phyloP scores from a whole-genome alignment of 305 asterid species.

The Stenogyne calaminthoides region DNA sequence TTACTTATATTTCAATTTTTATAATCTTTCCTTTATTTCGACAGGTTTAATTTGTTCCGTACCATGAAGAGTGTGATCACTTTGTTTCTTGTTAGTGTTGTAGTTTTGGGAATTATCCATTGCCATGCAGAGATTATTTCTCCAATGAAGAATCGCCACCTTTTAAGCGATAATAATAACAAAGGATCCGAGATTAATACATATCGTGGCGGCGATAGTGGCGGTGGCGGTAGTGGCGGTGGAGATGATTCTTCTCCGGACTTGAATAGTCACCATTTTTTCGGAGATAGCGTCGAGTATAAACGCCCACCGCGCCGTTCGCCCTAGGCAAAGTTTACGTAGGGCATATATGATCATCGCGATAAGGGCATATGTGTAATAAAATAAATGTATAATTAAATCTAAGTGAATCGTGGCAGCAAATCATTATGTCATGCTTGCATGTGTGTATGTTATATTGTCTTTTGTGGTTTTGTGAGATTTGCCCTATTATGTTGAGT shows the following conservation, averaged over 20 bases:
- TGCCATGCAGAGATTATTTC: neutral
- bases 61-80: constrained; percentile 18
- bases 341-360: neutral
- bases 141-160: neutral
- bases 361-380: neutral
- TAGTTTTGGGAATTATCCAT: neutral
- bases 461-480: neutral
- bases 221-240: neutral
- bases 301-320: neutral
- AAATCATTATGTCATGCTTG: neutral
- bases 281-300: neutral
- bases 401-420: neutral
- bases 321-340: neutral
- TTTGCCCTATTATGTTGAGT: neutral
- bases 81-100: constrained; percentile 8
- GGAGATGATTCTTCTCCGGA: neutral
- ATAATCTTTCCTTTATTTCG: neutral
- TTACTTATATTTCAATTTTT: neutral
- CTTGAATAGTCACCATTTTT: neutral
- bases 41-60: neutral
- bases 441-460: neutral
- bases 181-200: neutral
- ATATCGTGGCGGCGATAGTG: neutral
- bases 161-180: neutral
- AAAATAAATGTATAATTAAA: neutral